Evolutionary conservation across 2,329 filamentous ascomycete genomes (phyloP), one percentile per base, ranked within the genome.

Genomic region (Fusarium solani-melongenae): DNA sequence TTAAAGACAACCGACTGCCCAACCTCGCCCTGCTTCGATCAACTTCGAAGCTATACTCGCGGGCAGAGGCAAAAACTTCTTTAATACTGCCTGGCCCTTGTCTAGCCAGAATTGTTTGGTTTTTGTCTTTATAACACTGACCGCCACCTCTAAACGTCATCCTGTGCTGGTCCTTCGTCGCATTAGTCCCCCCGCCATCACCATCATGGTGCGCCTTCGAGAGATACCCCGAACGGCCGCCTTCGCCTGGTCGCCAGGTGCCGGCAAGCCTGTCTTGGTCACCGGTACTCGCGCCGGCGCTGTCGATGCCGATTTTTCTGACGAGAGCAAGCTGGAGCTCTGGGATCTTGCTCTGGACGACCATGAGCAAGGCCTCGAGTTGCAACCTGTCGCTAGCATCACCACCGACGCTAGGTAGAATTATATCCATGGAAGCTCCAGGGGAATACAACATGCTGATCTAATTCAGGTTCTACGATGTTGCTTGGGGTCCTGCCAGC

Each of bases 151-250:
- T n/a, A 70, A 71, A 68, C 71, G 59, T 55, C 69, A 60, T 74
- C 67, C 64, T 66, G 70, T 76, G 59, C 71, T 74, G 70, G 76
- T 67, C 67, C 61, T 71, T 70, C 71, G 71, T 78, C 71, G 74
- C 67, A 75, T 77, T 68, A 73, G 66, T 69, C 69, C 79, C 79
- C 79, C 81, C 79, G 68, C 76, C 76, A 76, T 77, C 78, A 76
- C 78, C 81, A 85, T 77, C 83, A 99, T 99, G 96, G 96, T 98
- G 85, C 94, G 95, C 86, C 89, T 98, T 84, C 92, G 96, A 88
- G 95, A 98, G 88, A 97, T 99, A 81, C 94, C 95, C 83, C 92
- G 96, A 85, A 99, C 96, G 80, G 96, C 96, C 83, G 93, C 96
- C 79, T 99, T 99, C 84, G 94, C 96, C 81, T 99, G 96, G 96